Evolutionary conservation across 169 alveolate genomes (phyloP).

Genomic region (Eimeria falciformis): DNA sequence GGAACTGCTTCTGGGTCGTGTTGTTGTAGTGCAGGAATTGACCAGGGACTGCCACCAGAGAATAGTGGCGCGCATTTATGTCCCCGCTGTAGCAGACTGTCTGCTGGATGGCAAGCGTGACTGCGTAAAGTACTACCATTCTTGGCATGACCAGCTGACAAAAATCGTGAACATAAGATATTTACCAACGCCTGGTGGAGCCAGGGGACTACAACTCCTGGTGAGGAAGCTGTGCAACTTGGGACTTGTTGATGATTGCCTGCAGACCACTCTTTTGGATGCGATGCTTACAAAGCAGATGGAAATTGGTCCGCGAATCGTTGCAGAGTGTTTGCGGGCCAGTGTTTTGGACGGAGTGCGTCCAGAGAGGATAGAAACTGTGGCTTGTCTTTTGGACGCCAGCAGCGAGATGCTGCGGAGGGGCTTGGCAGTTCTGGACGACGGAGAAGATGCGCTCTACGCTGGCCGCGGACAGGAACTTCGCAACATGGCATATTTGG

Average conservation of each 20-base stretch:
- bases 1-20: constrained; percentile 2
- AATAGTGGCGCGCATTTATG: background rate
- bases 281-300: no score
- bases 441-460: background rate
- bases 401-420: constrained; percentile 18
- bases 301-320: no score
- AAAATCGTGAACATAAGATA: background rate
- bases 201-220: background rate
- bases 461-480: background rate
- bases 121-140: background rate
- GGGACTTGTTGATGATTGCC: background rate
- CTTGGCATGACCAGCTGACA: background rate
- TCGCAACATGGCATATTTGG: no score
- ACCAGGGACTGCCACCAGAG: background rate
- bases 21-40: constrained; percentile 21
- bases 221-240: background rate
- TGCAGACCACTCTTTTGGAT: background rate
- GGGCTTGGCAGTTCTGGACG: background rate
- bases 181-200: background rate
- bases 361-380: no score
- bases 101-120: background rate
- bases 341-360: background rate
- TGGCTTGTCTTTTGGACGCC: background rate
- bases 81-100: background rate
- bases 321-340: background rate